Evolutionary conservation across 2,329 filamentous ascomycete species (phyloP).

Genomic region (Fusarium albosuccineum): DNA sequence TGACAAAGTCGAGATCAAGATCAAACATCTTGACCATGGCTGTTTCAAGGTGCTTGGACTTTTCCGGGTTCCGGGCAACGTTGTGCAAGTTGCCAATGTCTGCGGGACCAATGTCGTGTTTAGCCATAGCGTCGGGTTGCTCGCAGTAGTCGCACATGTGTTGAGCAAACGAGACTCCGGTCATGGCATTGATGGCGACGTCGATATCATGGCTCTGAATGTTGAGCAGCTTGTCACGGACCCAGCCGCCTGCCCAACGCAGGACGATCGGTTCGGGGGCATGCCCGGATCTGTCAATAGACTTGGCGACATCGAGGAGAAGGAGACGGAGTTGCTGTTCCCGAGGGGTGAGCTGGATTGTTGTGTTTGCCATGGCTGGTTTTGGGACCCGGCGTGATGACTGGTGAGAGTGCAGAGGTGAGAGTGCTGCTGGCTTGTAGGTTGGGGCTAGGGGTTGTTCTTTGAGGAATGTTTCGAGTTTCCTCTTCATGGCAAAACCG

Average conservation of each 20-base stretch:
- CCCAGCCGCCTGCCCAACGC: conserved; percentile 89
- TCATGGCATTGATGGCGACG: conserved; percentile 88
- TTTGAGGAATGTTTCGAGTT: conserved; percentile 47
- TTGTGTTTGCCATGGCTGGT: conserved; percentile 37
- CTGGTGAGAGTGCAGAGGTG: conserved; percentile 2
- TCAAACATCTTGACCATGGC: conserved; percentile 88
- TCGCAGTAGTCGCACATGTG: conserved; percentile 77
- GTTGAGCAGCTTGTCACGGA: conserved; percentile 84
- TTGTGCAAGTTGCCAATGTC: conserved; percentile 85
- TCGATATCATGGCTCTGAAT: conserved; percentile 84
- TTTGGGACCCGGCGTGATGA: conserved; percentile 2
- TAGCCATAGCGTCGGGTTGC: conserved; percentile 68
- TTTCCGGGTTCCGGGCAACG: conserved; percentile 92
- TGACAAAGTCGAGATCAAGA: conserved; percentile 93
- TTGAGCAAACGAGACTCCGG: conserved; percentile 80
- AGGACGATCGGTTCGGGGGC: conserved; percentile 70
- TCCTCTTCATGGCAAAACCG: conserved; percentile 53
- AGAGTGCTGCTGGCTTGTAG: conserved; percentile 8
- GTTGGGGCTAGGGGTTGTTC: conserved; percentile 25
- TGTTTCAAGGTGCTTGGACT: conserved; percentile 96
- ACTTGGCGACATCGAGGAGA: conserved; percentile 83
- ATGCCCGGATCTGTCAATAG: conserved; percentile 63
- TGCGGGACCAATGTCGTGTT: conserved; percentile 68
- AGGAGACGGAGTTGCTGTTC: conserved; percentile 81
- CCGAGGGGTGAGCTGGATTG: conserved; percentile 72